Conservation (phyloP, 1,284 basidiomycete species). For the Porodaedalea pini region DNA sequence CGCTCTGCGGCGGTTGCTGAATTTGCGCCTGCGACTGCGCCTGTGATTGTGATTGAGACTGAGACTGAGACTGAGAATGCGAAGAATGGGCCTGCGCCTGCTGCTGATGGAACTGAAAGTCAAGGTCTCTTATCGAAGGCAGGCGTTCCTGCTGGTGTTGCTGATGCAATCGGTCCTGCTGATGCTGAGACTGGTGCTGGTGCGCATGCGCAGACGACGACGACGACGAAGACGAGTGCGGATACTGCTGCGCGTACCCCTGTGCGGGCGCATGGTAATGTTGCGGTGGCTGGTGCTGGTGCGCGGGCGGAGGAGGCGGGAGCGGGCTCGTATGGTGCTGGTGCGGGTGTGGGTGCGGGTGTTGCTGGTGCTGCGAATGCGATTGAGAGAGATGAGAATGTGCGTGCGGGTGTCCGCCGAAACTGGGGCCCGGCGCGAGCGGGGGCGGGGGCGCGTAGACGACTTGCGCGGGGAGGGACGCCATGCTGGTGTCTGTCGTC, state of each 20-base stretch:
- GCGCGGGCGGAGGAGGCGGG: not conserved
- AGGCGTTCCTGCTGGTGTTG: conserved; percentile 26
- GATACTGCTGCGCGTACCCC: not conserved
- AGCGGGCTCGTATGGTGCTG: not conserved
- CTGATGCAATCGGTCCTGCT: conserved; percentile 12
- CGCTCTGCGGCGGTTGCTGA: conserved; percentile 19
- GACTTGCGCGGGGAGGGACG: conserved; percentile 17
- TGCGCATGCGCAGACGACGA: conserved; percentile 1
- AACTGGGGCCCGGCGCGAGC: not conserved
- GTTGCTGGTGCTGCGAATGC: not conserved
- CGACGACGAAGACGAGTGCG: not conserved
- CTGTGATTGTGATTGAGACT: not conserved
- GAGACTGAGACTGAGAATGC: conserved; percentile 12
- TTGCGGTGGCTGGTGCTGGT: not conserved
- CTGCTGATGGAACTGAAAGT: conserved; percentile 20
- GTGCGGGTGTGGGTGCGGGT: not conserved
- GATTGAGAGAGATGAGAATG: conserved; percentile 5
- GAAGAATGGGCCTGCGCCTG: conserved; percentile 18
- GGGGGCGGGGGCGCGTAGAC: conserved; percentile 11
- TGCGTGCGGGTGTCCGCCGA: conserved; percentile 5
- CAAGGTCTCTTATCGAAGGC: conserved; percentile 21
- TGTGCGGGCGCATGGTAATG: not conserved
- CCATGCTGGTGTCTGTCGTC: too few species aligned
- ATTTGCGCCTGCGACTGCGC: conserved; percentile 10
- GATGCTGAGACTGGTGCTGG: conserved; percentile 20